These are phyloP conservation scores for Lachnellula occidentalis DNA, from an alignment of 2,329 filamentous ascomycete genomes.

Conservation along the genomic window DNA sequence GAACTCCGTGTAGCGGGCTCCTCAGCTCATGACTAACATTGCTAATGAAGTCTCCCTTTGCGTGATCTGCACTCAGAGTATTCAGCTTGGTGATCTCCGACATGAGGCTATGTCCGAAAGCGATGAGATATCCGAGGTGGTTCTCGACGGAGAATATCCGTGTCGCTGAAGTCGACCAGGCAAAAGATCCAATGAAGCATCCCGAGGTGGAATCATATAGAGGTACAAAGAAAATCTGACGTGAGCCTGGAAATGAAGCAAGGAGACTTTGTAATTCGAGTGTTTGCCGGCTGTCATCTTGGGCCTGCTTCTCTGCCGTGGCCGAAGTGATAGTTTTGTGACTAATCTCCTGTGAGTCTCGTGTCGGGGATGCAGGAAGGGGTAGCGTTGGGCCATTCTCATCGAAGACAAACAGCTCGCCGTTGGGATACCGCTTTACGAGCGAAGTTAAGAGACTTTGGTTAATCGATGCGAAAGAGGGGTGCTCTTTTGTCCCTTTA, in stretches of 20 bases:
- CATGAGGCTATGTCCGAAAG: conserved; percentile 46
- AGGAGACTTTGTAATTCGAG: conserved; percentile 27
- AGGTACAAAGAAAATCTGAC: conserved; percentile 42
- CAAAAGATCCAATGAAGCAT: conserved; percentile 43
- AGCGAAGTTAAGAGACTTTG: conserved; percentile 21
- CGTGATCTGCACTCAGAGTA: conserved; percentile 41
- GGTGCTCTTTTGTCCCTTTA: not conserved
- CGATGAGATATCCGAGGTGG: conserved; percentile 33
- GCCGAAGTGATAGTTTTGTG: not conserved
- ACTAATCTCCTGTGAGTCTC: not conserved
- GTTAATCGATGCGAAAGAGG: conserved; percentile 15
- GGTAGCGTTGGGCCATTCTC: conserved; percentile 16
- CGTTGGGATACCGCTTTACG: conserved; percentile 24
- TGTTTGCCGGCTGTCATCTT: conserved; percentile 9
- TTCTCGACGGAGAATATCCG: conserved; percentile 29
- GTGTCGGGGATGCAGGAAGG: not conserved
- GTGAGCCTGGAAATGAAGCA: conserved; percentile 36
- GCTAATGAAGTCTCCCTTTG: conserved; percentile 51
- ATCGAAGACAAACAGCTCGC: conserved; percentile 25
- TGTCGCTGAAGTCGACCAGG: conserved; percentile 40
- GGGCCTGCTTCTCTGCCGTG: conserved; percentile 8
- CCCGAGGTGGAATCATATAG: conserved; percentile 41
- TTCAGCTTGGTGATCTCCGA: conserved; percentile 47
- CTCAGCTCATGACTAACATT: conserved; percentile 53
- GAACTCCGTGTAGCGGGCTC: conserved; percentile 50